Percentiles rank a stretch among this genome's conserved stretches.
Evolutionary conservation across 768 basidiomycete genomes (phyloP).

Genomic region (Atractiella rhizophila): DNA sequence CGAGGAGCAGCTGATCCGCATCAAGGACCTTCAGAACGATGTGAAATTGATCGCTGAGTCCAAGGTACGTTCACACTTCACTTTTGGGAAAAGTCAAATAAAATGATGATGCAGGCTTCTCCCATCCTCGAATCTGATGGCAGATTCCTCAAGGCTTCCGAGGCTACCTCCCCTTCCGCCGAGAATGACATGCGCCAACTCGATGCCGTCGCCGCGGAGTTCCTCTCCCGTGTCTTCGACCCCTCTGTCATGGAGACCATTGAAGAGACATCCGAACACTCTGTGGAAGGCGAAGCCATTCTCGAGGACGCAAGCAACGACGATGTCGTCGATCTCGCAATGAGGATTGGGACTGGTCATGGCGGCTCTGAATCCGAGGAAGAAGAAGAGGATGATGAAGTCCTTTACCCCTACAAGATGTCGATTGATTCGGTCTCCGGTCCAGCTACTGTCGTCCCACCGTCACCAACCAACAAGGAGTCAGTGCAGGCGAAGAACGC

Average conservation of each 20-base stretch:
- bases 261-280: not conserved
- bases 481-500: too few relatives aligned
- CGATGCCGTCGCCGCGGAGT: not conserved
- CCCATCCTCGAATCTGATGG: too few relatives aligned
- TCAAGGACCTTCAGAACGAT: constrained; percentile 57
- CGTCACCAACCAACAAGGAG: too few relatives aligned
- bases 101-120: not conserved
- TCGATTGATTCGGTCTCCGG: too few relatives aligned
- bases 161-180: constrained; percentile 7
- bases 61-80: constrained; percentile 26
- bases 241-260: not conserved
- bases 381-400: constrained; percentile 39
- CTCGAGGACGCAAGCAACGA: constrained; percentile 20
- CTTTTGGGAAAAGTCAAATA: not conserved
- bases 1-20: constrained; percentile 81
- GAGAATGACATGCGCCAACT: not conserved
- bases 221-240: not conserved
- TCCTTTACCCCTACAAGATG: too few relatives aligned
- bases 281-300: not conserved
- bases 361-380: constrained; percentile 27
- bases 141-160: constrained; percentile 5
- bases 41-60: constrained; percentile 34
- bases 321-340: constrained; percentile 40
- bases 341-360: constrained; percentile 34
- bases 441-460: too few relatives aligned